Evolutionary conservation across 192 early-diverging fungal species (phyloP), one percentile per base, ranked within the genome.

Genomic region (Linnemannia zychae): DNA sequence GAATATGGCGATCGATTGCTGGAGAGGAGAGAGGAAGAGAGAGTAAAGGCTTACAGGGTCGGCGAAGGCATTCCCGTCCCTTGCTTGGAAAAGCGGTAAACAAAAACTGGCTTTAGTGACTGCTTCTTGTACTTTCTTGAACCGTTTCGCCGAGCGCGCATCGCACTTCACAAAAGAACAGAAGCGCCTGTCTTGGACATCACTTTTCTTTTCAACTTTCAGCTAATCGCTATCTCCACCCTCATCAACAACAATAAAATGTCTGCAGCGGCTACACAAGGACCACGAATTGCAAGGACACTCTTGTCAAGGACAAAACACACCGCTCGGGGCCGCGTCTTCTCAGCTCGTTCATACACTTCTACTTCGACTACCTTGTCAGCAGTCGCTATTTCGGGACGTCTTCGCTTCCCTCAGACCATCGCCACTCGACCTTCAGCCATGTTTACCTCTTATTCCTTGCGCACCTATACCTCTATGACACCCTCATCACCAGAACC

Each of bases 401-500:
- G 17, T 67, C 38, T 75, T 37, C 38, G 57, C 40, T 22, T 65
- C 15, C 37, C 57, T 33, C 57, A 31, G 57, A 31, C 57, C 15
- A 75, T 24, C 18, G 15, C 37, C 37, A 28, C 60, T 13, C 37
- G 7, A 36, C n/a, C 71, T 40, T 38, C 63, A 7, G 12, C 74
- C 13, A 11, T 63, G 15, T 20, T 33, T 34, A 31, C 67, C 5
- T 22, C 57, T 38, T 52, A 44, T n/a, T 40, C 63, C 33, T 67
- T 71, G 4, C 71, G 78, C 22, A 7, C 24, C 33, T 80, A 71
- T 52, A 76, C 71, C n/a, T 48, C 60, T 6, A 50, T 50, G 75
- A 22, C 20, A 22, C 46, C 33, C 9, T 77, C 81, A 11, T 67
- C 81, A 28, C 46, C 75, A n/a, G 75, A 53, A 33, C 75, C 57